Base-by-base conservation (phyloP, 805 yeast species). In the Candida insectalens region DNA sequence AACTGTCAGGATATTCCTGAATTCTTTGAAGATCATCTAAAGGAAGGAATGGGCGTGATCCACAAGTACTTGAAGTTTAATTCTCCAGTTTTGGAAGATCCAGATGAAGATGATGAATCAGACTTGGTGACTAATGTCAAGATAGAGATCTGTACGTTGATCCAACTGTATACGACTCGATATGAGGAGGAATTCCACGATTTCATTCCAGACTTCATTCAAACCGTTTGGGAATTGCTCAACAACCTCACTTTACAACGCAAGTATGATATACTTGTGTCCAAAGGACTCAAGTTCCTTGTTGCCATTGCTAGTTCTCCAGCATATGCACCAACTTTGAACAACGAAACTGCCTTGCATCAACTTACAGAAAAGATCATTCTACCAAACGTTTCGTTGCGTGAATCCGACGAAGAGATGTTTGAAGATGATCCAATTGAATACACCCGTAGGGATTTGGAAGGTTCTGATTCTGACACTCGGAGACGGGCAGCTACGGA, bases 1-100 rank as follows among this genome's bases (percentile, higher is more conserved):
- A 92, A 92, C 56, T 89, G 96, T 59, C 98, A 94, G 60, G 99
- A 92, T 59, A 80, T 92, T 35, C 98, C 99, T 1, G 98, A 88
- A 58, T 92, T 89, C 52, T 92, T 92, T 53, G 99, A 94, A 60
- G 97, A 92, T 59, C 72, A 92, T 53, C 60, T 92, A 56, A 62
- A 67, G 27, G 62, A 60, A 13, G 87, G 94, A 35, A 83, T 94
- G 92, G 65, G 66, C 4, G 71, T 88, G 19, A 65, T 88, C 45
- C 94, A 85, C 53, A 83, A 82, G 57, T 89, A 88, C 53, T 64
- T 92, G 37, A 60, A 67, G 27, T 84, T 76, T 50, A 51, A 63
- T 12, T 76, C 77, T 37, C 62, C 69, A 0, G 42, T 76, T 33
- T 55, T 82, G 4, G 74, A 65, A 14, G 74, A 74, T 33, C 69